Base-by-base conservation (phyloP, 345 rosid genomes). In the Geranium rotundifolium region DNA sequence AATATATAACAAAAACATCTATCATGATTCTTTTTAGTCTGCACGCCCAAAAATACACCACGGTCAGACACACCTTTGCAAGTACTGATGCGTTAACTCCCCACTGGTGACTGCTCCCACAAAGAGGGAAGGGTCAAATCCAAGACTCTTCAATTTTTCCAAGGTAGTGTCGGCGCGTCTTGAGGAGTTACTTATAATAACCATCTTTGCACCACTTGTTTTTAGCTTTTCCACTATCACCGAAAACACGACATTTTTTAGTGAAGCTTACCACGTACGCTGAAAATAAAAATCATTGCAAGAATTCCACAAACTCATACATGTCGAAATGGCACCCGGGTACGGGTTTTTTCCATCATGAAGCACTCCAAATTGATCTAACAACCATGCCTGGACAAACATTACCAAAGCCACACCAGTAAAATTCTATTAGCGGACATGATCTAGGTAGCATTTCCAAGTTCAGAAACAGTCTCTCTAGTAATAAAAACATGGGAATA, bases 351-450 rank as follows among this genome's bases (percentile, higher is more conserved):
- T 89, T 49, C 95, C 97, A 69, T 92, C 96, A 66, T 89, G 99
- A 72, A 92, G 99, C 17, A 92, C 97, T 62, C 99, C 99, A 66
- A 83, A 93, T 65, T 93, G 99, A 82, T 90, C 99, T 69, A 93
- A 76, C 57, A 93, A 80, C 99, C 97, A 93, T 23, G 88, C 96
- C 99, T 92, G 80, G 31, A 16, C 31, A 63, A 19, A 46, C 52
- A 67, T 31, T 31, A 31, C 37, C 37, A 31, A 31, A 31, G 54
- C 29, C 23, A 34, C 63, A 20, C 13, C 34, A 63, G 19, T 58
- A 64, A 4, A 41, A 9, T 41, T 41, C 65, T 67, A 52, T 54
- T 23, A 30, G 29, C 37, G 59, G 39, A 61, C 29, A 58, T 46
- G 46, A 12, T 46, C 57, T 56, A 5, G 13, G 31, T 31, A 15